Evolutionary conservation across 106 monocot genomes (phyloP).

Genomic region (Allium cepa): DNA sequence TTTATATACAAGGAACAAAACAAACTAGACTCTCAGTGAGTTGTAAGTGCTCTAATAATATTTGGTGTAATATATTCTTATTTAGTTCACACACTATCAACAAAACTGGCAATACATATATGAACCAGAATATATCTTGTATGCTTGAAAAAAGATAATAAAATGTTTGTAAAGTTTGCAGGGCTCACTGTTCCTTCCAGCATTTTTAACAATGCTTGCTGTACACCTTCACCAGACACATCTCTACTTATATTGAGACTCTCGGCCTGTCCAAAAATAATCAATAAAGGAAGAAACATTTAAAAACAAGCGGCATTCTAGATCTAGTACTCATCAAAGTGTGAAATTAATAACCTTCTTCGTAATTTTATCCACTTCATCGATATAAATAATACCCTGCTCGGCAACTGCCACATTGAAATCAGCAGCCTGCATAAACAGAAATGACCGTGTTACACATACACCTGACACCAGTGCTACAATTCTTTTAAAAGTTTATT

Average conservation of each 20-base stretch:
- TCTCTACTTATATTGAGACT: slow-evolving; percentile 68
- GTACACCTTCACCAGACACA: slow-evolving; percentile 91
- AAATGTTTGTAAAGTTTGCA: not conserved
- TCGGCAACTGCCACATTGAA: slow-evolving; percentile 62
- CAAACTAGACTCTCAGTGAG: no score
- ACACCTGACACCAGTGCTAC: no score
- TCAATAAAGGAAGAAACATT: no score
- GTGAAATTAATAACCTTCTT: slow-evolving; percentile 44
- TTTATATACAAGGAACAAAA: no score
- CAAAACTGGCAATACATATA: no score
- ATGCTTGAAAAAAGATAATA: not conserved
- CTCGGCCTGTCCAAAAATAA: slow-evolving; percentile 34
- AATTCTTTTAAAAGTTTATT: no score
- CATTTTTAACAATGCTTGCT: slow-evolving; percentile 86
- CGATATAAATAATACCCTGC: slow-evolving; percentile 67
- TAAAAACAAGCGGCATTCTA: no score
- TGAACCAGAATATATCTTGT: not conserved
- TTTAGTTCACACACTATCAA: no score
- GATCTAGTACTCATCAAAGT: not conserved
- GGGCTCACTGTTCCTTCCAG: slow-evolving; percentile 86
- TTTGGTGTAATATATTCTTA: no score
- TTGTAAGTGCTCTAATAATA: no score
- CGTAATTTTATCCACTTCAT: slow-evolving; percentile 77
- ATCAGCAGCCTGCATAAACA: slow-evolving; percentile 45
- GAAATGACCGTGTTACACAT: not conserved